A percentile compares a stretch with the other conserved stretches of the same genome.
These are phyloP conservation scores for Omphalotus guepiniiformis DNA, from an alignment of 768 basidiomycete genomes.

Conservation along the genomic window DNA sequence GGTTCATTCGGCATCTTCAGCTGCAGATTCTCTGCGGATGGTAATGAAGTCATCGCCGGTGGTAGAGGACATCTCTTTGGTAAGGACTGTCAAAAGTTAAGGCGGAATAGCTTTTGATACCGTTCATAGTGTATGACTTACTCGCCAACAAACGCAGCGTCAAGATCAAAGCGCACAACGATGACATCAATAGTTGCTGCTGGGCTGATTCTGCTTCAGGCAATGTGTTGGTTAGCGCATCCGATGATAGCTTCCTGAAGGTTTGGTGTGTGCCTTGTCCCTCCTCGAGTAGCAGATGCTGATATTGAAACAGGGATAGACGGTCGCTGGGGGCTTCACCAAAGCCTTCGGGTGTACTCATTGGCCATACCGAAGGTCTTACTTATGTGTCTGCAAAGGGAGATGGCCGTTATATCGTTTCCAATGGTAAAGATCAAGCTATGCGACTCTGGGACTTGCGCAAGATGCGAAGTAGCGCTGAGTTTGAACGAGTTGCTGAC, in stretches of 20 bases:
- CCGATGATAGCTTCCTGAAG: conserved; percentile 93
- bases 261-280: conserved; percentile 71
- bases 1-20: conserved; percentile 81
- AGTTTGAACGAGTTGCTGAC: conserved; percentile 53
- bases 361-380: conserved; percentile 95
- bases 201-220: conserved; percentile 94
- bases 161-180: conserved; percentile 79
- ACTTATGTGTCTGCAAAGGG: conserved; percentile 95
- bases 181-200: conserved; percentile 94
- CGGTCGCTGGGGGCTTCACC: conserved; percentile 49
- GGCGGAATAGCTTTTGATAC: neutral
- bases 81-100: conserved; percentile 16
- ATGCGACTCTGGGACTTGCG: conserved; percentile 91
- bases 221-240: conserved; percentile 92
- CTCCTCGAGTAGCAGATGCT: conserved; percentile 30
- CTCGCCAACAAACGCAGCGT: conserved; percentile 73
- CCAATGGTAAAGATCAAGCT: conserved; percentile 95
- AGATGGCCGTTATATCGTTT: conserved; percentile 92
- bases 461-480: conserved; percentile 77
- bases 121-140: conserved; percentile 79
- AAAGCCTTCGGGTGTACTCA: conserved; percentile 88
- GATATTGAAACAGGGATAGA: conserved; percentile 41
- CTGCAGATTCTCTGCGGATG: conserved; percentile 94
- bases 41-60: conserved; percentile 92
- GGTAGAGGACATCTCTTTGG: conserved; percentile 81